Base-by-base conservation (phyloP, 2,329 filamentous ascomycete genomes). In the Fusarium setosum region DNA sequence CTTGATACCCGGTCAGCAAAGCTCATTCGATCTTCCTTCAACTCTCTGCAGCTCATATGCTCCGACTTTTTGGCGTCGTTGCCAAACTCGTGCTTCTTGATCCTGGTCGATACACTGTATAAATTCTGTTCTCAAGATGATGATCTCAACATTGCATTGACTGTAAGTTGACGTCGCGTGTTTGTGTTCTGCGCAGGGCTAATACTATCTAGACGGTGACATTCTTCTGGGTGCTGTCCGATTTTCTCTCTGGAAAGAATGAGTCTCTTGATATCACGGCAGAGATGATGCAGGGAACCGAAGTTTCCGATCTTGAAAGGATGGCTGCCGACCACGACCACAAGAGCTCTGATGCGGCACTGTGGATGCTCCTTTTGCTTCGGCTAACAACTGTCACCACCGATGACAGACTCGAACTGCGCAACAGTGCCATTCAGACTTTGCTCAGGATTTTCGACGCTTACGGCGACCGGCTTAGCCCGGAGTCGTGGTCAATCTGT, bases 191-290 rank as follows among this genome's bases (percentile, higher is more conserved):
- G 15, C 13, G 5, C 11, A 17, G 11, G 21, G 17, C 65, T 72
- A 29, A 72, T 17, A 40, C 5, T 35, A 1, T 34, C 8, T 49
- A 93, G 88, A 96, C 94, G 1, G 92, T 97, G 9, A 97, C 95
- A 0, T 96, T 97, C 74, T 97, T 97, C 76, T 97, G 94, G 93
- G 94, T 95, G 53, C 86, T 97, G 8, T 97, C 95, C 0, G 94
- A 97, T 76, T 96, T 94, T 65, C 83, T 98, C 5, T 90, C 88
- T 2, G 80, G 83, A 4, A 87, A 86, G 67, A 87, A 84, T 53
- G 83, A 82, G 58, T 82, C 84, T 0, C 84, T 90, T 41, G 83
- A 84, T 2, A 86, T 90, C 29, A 88, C 84, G 1, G 80, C 84
- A 40, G 82, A 84, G 49, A 81, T 90, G 59, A 82, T 89, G 56